phyloP scores from a whole-genome alignment of 345 rosid species.

The Gossypium rotundifolium region DNA sequence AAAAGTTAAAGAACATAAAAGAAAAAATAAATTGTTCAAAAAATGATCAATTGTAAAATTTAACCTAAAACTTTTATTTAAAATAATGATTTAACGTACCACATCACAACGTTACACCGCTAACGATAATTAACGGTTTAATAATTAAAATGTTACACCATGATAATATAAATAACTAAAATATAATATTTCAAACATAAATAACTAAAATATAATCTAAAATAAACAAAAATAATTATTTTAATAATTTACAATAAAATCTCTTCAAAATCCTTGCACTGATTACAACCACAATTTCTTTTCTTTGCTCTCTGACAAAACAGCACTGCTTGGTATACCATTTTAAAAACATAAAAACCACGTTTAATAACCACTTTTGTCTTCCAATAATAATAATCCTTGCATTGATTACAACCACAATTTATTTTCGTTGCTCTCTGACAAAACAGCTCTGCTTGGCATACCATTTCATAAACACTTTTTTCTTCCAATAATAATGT shows the following conservation, averaged over 20 bases:
- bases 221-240: neutral
- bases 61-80: too few relatives aligned
- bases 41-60: too few relatives aligned
- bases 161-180: too few relatives aligned
- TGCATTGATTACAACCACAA: constrained; percentile 35
- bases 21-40: too few relatives aligned
- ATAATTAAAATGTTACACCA: too few relatives aligned
- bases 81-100: too few relatives aligned
- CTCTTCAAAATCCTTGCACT: constrained; percentile 34
- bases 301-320: constrained; percentile 64
- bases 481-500: constrained; percentile 16
- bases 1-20: too few relatives aligned
- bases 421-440: constrained; percentile 55
- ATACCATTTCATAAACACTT: constrained; percentile 33
- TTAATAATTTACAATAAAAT: constrained; percentile 12
- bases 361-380: constrained; percentile 25
- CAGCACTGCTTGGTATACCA: constrained; percentile 48
- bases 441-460: constrained; percentile 58
- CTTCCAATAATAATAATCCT: constrained; percentile 22
- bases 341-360: constrained; percentile 24
- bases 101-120: accelerated
- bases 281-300: constrained; percentile 42
- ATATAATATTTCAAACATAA: too few relatives aligned
- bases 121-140: accelerated
- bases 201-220: too few relatives aligned